A percentile compares a stretch with the other conserved stretches of the same genome.
Evolutionary conservation across 192 early-diverging fungal species (phyloP).

Genomic region (Rhizoclosmatium globosum): DNA sequence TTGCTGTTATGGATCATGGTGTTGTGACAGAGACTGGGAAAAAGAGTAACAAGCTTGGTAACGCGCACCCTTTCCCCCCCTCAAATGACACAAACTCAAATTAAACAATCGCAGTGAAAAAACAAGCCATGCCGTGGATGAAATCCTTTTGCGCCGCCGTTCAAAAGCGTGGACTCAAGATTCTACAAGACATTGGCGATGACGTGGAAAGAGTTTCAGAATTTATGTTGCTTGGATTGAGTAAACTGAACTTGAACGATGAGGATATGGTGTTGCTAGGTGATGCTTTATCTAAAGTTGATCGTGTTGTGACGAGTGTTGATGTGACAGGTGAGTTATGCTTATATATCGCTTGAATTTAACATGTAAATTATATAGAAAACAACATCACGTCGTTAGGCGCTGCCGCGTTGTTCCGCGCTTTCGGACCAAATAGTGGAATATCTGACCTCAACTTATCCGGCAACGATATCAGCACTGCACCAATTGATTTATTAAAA

Average conservation of each 20-base stretch:
- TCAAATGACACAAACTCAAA: background rate
- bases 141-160: constrained; percentile 17
- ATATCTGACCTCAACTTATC: background rate
- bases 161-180: background rate
- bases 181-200: background rate
- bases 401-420: too few species aligned
- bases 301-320: background rate
- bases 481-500: background rate
- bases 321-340: background rate
- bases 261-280: background rate
- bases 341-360: background rate
- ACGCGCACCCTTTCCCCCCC: too few species aligned
- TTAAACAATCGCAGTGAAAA: background rate
- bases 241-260: background rate
- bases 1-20: background rate
- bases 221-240: background rate
- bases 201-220: background rate
- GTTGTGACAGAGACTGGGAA: background rate
- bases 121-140: constrained; percentile 14
- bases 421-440: background rate
- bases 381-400: too few species aligned
- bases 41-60: background rate
- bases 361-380: too few species aligned
- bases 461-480: background rate
- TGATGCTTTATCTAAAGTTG: background rate